These are phyloP conservation scores for Collariella sp. DNA, from an alignment of 495 filamentous ascomycete species.

Conservation along the genomic window DNA sequence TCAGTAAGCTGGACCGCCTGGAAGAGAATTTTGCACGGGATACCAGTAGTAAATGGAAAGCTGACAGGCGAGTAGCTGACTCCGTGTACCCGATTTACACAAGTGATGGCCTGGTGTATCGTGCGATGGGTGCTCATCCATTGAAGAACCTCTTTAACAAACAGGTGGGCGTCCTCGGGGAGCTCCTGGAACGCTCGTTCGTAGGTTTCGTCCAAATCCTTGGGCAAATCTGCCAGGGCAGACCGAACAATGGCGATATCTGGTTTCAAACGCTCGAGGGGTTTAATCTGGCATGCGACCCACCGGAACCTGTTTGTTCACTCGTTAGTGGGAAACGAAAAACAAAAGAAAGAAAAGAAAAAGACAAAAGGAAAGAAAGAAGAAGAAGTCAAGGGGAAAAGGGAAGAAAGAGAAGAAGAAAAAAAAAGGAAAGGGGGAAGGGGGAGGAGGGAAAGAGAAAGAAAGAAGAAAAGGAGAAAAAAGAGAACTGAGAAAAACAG, in stretches of 20 bases:
- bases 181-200: background rate
- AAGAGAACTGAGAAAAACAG: no score
- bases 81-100: no score
- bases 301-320: background rate
- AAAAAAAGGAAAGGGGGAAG: no score
- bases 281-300: background rate
- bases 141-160: background rate
- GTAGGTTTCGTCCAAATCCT: constrained; percentile 1
- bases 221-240: background rate
- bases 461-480: no score
- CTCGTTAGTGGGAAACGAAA: no score
- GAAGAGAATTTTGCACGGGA: background rate
- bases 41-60: background rate
- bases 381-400: no score
- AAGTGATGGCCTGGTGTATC: background rate
- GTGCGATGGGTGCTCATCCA: constrained; percentile 1
- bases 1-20: background rate
- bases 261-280: background rate
- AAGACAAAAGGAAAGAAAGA: no score
- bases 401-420: no score
- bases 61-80: background rate
- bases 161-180: background rate
- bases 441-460: no score
- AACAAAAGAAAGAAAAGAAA: no score
- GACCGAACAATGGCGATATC: background rate